Evolutionary conservation across 2,329 filamentous ascomycete genomes (phyloP), one percentile per base, ranked within the genome.

Genomic region (Aspergillus pseudoterreus): DNA sequence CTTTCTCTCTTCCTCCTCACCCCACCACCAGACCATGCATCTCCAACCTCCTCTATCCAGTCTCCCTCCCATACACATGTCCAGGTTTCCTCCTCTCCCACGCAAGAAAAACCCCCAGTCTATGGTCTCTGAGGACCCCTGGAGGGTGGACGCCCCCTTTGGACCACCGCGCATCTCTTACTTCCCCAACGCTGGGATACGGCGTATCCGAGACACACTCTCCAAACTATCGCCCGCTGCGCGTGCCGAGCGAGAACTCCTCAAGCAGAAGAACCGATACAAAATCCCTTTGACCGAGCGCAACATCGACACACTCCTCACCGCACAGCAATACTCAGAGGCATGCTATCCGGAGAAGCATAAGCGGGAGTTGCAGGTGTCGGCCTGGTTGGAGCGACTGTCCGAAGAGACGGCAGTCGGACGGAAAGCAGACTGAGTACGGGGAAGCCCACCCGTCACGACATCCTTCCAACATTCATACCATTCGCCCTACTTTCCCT

Each of bases 301-400:
- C 42, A 72, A 72, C 50, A 55, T 72, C 48, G 65, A 71, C 43
- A 68, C 58, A 3, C 63, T 72, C 14, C 60, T 69, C 46, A 66
- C 63, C 2, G 60, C 65, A 21, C 69, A 71, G 54, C 57, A 64
- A 55, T 61, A 61, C 30, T 56, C 62, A 12, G 68, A 86, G 80
- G 83, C 83, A 78, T 69, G 76, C 75, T 62, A 82, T 77, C 56
- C 72, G 75, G 52, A 85, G 81, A 72, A 77, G 60, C 58, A 76
- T 75, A 62, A 74, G 72, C 60, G 82, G 79, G 69, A 85, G 76
- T 63, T 91, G 87, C 78, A 80, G 74, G 61, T 92, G 88, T 73
- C 84, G 81, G 70, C 87, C 83, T 80, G 88, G 88, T 71, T 92
- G 87, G 77, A 81, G 79, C 71, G 81, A 75, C 55, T 85, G 86